phyloP scores from a whole-genome alignment of 2,329 filamentous ascomycete genomes.

The Xylariaceae sp. region DNA sequence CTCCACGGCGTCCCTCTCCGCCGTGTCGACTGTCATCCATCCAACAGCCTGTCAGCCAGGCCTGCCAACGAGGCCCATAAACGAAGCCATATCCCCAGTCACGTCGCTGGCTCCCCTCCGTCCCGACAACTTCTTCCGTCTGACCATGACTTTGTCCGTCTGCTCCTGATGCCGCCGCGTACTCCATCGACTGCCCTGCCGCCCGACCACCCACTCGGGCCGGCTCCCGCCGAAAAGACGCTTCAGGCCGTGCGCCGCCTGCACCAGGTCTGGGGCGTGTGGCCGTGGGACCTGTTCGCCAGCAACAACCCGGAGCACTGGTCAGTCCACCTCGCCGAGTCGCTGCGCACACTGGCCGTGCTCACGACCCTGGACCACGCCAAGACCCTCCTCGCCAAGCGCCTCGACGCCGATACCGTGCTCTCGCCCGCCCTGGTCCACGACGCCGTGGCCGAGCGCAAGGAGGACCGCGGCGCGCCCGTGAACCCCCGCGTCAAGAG shows the following conservation, averaged over 20 bases:
- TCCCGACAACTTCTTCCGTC: too few relatives aligned
- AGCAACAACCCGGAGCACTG: neutral
- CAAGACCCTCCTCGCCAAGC: neutral
- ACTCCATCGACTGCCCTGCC: too few relatives aligned
- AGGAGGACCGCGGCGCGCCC: neutral
- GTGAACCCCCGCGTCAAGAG: neutral
- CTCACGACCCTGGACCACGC: neutral
- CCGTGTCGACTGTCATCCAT: too few relatives aligned
- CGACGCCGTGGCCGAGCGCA: neutral
- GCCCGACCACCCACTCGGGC: neutral
- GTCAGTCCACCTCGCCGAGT: neutral
- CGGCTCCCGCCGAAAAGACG: neutral
- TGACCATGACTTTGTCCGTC: too few relatives aligned
- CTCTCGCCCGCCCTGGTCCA: neutral
- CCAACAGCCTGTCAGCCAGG: too few relatives aligned
- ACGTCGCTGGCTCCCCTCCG: too few relatives aligned
- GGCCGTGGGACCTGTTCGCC: neutral
- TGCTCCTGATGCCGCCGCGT: too few relatives aligned
- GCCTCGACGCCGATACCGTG: neutral
- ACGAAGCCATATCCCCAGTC: too few relatives aligned
- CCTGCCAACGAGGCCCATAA: too few relatives aligned
- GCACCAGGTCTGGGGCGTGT: neutral
- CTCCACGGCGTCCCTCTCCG: too few relatives aligned
- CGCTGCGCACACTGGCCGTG: neutral
- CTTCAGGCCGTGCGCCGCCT: neutral